Conservation (phyloP, 352 stramenopile species). For the Pseudoperonospora humuli region DNA sequence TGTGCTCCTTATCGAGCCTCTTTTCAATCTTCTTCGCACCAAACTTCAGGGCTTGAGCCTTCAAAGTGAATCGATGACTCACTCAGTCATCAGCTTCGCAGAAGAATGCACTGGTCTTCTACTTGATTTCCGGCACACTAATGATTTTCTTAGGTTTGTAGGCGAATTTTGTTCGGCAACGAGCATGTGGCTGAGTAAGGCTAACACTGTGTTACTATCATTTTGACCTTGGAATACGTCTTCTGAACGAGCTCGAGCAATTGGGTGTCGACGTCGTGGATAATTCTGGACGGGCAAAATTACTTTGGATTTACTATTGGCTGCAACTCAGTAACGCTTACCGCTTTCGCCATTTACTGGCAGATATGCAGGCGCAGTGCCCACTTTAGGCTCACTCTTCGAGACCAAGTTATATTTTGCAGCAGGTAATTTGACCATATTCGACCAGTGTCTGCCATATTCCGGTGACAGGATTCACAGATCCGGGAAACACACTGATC, state of each 20-base stretch:
- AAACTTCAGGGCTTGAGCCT: no score
- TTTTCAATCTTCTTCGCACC: not conserved
- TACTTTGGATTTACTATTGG: not conserved
- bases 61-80: not conserved
- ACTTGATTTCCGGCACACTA: not conserved
- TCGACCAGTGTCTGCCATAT: not conserved
- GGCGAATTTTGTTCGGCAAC: not conserved
- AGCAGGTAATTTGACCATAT: not conserved
- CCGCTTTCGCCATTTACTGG: not conserved
- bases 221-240: not conserved
- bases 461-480: not conserved
- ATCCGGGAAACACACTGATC: not conserved
- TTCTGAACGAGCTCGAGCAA: not conserved
- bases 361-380: not conserved
- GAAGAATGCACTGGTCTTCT: not conserved
- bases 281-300: not conserved
- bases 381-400: not conserved
- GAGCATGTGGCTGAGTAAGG: not conserved
- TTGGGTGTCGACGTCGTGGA: not conserved
- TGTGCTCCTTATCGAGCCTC: not conserved
- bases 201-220: not conserved
- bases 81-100: not conserved
- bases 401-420: not conserved
- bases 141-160: not conserved
- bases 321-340: not conserved